Conservation (phyloP, 2,329 filamentous ascomycete genomes). For the Alternaria sp. region DNA sequence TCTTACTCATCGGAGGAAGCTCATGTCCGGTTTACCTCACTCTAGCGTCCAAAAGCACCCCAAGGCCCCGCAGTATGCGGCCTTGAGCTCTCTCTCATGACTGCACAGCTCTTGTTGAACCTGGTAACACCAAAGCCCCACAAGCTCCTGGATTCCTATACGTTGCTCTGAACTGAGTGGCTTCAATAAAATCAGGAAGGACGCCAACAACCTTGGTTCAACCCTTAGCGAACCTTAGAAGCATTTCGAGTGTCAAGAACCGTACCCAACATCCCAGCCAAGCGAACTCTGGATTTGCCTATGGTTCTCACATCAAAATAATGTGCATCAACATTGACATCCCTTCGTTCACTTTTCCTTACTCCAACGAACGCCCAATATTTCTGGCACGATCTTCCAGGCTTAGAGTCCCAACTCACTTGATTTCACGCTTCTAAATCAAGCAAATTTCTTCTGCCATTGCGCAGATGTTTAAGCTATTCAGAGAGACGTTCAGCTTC, state of each 20-base stretch:
- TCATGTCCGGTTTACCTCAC: neutral
- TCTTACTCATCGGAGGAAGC: neutral
- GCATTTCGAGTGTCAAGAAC: neutral
- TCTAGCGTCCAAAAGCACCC: no score
- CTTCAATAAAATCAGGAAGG: neutral
- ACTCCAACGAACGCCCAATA: neutral
- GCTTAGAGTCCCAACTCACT: neutral
- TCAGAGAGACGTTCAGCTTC: neutral
- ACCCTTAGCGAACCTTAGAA: neutral
- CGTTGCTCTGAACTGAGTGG: neutral
- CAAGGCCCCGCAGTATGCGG: neutral
- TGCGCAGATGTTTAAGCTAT: neutral
- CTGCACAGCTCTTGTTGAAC: neutral
- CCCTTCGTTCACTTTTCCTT: neutral
- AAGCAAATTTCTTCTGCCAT: neutral
- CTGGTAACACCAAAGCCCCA: neutral
- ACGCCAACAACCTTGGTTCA: neutral
- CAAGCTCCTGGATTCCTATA: neutral
- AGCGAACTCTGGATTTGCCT: neutral
- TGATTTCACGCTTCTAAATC: neutral
- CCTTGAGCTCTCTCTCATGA: neutral
- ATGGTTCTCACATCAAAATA: neutral
- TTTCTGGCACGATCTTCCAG: neutral
- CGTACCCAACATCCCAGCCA: neutral
- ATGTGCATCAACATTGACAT: neutral